A percentile compares a stretch with the other conserved stretches of the same genome.
Evolutionary conservation across 192 early-diverging fungal species (phyloP).

Genomic region (Helicostylum pulchrum): DNA sequence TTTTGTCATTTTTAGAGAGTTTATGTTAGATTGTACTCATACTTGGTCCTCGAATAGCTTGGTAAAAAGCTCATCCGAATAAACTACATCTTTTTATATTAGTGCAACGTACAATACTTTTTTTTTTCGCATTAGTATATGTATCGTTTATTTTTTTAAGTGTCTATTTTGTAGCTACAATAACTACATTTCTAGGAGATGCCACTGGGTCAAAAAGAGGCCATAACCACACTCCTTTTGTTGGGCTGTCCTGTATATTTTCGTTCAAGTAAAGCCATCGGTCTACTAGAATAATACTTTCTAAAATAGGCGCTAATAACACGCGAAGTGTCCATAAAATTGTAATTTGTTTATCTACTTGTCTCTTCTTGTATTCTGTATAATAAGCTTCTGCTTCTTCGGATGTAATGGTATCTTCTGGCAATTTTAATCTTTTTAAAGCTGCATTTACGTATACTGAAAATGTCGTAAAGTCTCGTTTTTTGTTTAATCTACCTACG

Average conservation of each 20-base stretch:
- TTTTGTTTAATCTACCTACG: conserved; percentile 56
- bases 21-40: no score
- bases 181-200: conserved; percentile 62
- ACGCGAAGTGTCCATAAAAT: conserved; percentile 80
- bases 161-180: conserved; percentile 39
- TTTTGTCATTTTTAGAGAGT: no score
- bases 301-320: conserved; percentile 70
- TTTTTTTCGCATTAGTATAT: no score
- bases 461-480: conserved; percentile 50
- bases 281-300: conserved; percentile 78
- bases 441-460: conserved; percentile 58
- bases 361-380: conserved; percentile 27
- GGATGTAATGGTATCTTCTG: conserved; percentile 29
- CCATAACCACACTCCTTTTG: conserved; percentile 41
- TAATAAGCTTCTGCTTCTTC: conserved; percentile 47
- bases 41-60: no score
- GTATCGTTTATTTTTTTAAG: no score
- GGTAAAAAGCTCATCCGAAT: no score
- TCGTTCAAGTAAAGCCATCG: conserved; percentile 66
- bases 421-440: conserved; percentile 30
- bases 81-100: no score
- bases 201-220: conserved; percentile 62
- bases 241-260: conserved; percentile 29
- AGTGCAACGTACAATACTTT: no score
- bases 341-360: conserved; percentile 59